Evolutionary conservation across 352 stramenopile species (phyloP).

Genomic region (Peronospora farinosa): DNA sequence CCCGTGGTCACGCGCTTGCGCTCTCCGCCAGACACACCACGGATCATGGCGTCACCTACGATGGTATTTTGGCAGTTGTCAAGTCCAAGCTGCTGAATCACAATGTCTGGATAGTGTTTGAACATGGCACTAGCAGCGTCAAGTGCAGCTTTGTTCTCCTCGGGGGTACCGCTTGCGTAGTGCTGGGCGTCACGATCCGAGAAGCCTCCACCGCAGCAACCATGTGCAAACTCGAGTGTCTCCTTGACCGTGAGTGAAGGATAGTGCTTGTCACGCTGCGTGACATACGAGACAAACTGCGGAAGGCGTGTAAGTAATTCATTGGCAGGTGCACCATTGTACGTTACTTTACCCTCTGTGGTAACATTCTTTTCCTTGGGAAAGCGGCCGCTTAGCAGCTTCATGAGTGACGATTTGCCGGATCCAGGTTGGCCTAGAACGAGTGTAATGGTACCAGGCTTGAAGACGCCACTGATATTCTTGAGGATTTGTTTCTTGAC

Average conservation of each 20-base stretch:
- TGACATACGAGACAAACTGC: constrained; percentile 38
- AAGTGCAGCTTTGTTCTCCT: constrained; percentile 32
- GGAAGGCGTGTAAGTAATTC: constrained; percentile 14
- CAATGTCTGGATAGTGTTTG: constrained; percentile 2
- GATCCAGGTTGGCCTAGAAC: constrained; percentile 19
- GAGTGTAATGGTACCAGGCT: constrained; percentile 41
- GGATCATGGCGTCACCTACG: background rate
- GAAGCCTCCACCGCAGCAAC: constrained; percentile 25
- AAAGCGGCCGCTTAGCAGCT: no score
- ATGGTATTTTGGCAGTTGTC: constrained; percentile 4
- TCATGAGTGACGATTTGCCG: no score
- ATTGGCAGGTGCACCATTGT: constrained; percentile 14
- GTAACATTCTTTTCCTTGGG: no score
- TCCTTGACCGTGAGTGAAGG: constrained; percentile 45
- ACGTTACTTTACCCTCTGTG: no score
- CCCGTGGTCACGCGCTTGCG: no score
- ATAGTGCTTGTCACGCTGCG: constrained; percentile 38
- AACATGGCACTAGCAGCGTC: constrained; percentile 23
- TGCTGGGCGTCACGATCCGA: constrained; percentile 12
- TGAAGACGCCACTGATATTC: constrained; percentile 35
- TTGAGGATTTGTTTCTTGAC: constrained; percentile 37
- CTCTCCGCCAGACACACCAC: no score
- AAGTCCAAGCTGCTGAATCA: constrained; percentile 3
- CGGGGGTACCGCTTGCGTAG: constrained; percentile 14
- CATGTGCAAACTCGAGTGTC: constrained; percentile 44